These are phyloP conservation scores for Magnusiomyces suaveolens DNA, from an alignment of 1,139 yeast species.

Conservation along the genomic window DNA sequence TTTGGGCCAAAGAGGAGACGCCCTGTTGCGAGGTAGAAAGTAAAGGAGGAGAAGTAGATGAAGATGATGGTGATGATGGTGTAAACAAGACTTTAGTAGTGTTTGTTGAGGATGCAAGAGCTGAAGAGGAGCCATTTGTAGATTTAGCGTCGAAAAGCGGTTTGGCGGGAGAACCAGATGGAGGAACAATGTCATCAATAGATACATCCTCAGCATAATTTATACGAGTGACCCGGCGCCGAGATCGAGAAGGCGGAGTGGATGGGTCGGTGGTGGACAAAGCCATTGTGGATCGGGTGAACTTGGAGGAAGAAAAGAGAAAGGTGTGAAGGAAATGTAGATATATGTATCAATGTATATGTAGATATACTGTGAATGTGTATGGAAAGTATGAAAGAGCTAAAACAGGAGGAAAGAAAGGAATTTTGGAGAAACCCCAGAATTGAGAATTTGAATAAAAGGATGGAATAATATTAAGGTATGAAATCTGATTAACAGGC, in stretches of 20 bases:
- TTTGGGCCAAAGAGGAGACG: no score
- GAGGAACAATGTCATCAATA: constrained; percentile 4
- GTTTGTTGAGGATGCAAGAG: neutral
- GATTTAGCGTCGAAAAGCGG: neutral
- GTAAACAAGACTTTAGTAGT: neutral
- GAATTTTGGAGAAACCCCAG: no score
- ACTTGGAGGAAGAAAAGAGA: neutral
- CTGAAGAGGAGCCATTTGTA: neutral
- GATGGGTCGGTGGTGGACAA: neutral
- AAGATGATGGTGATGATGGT: constrained; percentile 3
- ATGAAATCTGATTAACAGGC: no score
- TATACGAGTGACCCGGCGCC: constrained; percentile 25
- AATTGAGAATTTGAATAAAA: no score
- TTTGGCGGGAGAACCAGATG: constrained; percentile 2
- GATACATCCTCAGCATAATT: constrained; percentile 26
- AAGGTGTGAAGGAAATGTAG: neutral
- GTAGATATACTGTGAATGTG: neutral
- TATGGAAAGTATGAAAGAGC: neutral
- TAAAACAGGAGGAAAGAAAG: neutral
- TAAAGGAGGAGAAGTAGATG: neutral
- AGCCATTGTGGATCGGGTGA: neutral
- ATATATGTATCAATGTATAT: neutral
- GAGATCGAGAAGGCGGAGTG: constrained; percentile 16
- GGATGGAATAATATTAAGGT: no score
- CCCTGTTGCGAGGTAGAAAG: neutral